phyloP scores from a whole-genome alignment of 192 early-diverging fungal genomes.

The Coemansia sp. region DNA sequence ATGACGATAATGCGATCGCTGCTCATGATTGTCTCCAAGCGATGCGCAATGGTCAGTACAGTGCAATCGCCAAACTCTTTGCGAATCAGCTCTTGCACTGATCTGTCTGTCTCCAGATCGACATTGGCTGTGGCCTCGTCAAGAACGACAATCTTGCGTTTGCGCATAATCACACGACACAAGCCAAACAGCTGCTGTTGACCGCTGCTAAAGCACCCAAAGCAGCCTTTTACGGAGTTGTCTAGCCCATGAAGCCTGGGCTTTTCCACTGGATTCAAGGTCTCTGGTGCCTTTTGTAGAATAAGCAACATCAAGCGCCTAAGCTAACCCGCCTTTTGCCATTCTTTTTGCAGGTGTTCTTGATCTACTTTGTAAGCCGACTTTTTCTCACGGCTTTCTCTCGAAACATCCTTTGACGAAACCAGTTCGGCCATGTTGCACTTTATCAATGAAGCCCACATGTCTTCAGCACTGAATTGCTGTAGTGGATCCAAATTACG shows the following conservation, averaged over 20 bases:
- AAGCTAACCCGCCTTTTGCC: constrained; percentile 9
- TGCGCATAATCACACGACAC: constrained; percentile 58
- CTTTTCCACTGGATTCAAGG: not conserved
- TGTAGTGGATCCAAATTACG: constrained; percentile 68
- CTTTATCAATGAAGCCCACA: constrained; percentile 18
- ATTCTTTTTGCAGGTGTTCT: not conserved
- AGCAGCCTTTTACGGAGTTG: not conserved
- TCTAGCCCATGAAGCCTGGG: not conserved
- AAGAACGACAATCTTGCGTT: constrained; percentile 27
- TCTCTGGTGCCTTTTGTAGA: not conserved
- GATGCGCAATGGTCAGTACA: constrained; percentile 67
- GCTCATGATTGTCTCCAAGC: constrained; percentile 64
- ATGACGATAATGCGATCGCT: constrained; percentile 70
- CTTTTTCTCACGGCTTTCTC: not conserved
- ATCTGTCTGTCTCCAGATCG: constrained; percentile 41
- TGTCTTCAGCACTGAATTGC: constrained; percentile 11
- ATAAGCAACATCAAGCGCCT: constrained; percentile 4
- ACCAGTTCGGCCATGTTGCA: too few relatives aligned
- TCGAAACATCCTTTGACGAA: not conserved
- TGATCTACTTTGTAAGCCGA: not conserved
- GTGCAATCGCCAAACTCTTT: constrained; percentile 44
- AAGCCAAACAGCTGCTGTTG: constrained; percentile 66
- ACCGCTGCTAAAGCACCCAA: constrained; percentile 26
- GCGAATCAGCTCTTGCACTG: constrained; percentile 40
- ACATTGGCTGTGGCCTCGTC: constrained; percentile 33